These are phyloP conservation scores for Stromatinia cepivora DNA, from an alignment of 2,329 filamentous ascomycete species.

Conservation along the genomic window DNA sequence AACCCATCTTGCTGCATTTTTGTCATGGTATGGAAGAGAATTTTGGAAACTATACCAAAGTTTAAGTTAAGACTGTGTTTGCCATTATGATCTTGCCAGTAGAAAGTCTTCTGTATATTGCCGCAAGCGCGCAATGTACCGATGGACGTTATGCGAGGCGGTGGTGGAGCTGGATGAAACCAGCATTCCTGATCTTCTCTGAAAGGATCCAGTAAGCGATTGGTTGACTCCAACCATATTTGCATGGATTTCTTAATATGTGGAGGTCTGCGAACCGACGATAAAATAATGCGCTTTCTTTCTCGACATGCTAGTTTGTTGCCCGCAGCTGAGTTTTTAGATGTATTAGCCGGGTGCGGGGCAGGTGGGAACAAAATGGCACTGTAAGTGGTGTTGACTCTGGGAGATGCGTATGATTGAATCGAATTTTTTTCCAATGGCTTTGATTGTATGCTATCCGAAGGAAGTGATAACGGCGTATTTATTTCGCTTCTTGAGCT, in stretches of 20 bases:
- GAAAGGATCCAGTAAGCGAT: constrained; percentile 29
- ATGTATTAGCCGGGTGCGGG: background rate
- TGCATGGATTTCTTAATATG: constrained; percentile 30
- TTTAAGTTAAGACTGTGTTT: constrained; percentile 32
- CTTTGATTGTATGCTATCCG: background rate
- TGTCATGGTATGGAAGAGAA: constrained; percentile 32
- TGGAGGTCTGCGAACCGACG: constrained; percentile 22
- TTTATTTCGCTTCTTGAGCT: background rate
- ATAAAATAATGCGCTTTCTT: constrained; percentile 25
- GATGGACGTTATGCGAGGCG: constrained; percentile 19
- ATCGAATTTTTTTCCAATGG: background rate
- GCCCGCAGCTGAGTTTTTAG: background rate
- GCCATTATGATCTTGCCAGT: constrained; percentile 25
- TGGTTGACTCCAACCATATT: constrained; percentile 28
- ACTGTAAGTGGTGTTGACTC: background rate
- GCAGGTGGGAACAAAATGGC: background rate
- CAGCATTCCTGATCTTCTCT: constrained; percentile 32
- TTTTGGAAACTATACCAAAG: constrained; percentile 34
- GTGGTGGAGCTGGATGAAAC: constrained; percentile 34
- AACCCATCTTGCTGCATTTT: constrained; percentile 36
- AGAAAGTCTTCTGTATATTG: constrained; percentile 28
- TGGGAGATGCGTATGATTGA: background rate
- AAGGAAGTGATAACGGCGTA: background rate
- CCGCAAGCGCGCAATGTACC: constrained; percentile 21
- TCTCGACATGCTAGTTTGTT: constrained; percentile 9